Evolutionary conservation across 305 asterid species (phyloP).

Genomic region (Fraxinus paxiana): DNA sequence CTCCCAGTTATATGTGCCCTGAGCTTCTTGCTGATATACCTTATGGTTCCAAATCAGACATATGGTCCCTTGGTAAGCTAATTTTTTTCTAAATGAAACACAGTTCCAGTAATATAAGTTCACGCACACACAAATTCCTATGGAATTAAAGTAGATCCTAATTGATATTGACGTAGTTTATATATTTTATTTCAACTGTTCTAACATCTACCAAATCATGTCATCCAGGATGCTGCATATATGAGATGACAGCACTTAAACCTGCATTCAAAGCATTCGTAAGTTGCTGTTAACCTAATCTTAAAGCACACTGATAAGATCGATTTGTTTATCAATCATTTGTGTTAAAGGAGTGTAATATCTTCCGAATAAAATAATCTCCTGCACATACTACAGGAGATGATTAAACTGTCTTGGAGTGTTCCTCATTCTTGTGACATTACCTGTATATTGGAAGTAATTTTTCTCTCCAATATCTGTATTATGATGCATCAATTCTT

Average conservation of each 20-base stretch:
- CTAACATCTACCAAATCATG: slow-evolving; percentile 22
- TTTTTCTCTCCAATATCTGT: background rate
- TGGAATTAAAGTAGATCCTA: slow-evolving; percentile 1
- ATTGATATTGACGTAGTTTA: background rate
- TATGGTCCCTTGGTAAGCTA: slow-evolving; percentile 87
- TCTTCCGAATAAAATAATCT: background rate
- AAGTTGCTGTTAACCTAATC: slow-evolving; percentile 42
- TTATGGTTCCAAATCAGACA: slow-evolving; percentile 89
- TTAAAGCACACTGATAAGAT: slow-evolving; percentile 8
- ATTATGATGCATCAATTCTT: background rate
- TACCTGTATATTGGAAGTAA: background rate
- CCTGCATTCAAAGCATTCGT: slow-evolving; percentile 97
- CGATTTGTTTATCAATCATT: slow-evolving; percentile 7
- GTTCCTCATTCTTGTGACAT: slow-evolving; percentile 6
- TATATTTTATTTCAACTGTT: slow-evolving; percentile 4
- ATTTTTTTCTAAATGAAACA: background rate
- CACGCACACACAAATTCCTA: slow-evolving; percentile 1
- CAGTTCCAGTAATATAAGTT: slow-evolving; percentile 5
- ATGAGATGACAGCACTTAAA: slow-evolving; percentile 85
- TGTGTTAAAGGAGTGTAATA: background rate
- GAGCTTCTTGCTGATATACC: slow-evolving; percentile 97
- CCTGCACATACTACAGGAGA: background rate
- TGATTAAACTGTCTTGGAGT: background rate
- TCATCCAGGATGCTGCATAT: slow-evolving; percentile 82
- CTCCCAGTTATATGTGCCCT: slow-evolving; percentile 98